Evolutionary conservation across 305 asterid species (phyloP).

Genomic region (Caryopteris hybrid): DNA sequence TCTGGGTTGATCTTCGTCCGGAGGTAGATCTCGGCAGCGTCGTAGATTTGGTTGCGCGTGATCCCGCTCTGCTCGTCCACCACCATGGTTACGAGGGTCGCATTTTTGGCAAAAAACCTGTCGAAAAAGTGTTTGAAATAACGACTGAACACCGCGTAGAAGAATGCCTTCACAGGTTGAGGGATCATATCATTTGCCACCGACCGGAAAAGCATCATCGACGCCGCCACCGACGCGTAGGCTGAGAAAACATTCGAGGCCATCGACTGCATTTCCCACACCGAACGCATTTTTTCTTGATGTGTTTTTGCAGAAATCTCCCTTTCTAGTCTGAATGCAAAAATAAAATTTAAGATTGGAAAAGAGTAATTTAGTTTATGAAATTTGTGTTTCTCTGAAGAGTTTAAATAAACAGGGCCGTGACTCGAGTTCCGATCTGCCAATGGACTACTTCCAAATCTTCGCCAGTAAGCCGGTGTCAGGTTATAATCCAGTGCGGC

Average conservation of each 20-base stretch:
- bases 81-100: conserved; percentile 40
- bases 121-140: conserved; percentile 25
- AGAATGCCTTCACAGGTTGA: conserved; percentile 25
- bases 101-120: conserved; percentile 28
- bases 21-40: conserved; percentile 68
- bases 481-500: neutral
- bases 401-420: neutral
- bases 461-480: neutral
- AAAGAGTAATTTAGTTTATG: neutral
- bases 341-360: too few species aligned
- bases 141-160: conserved; percentile 27
- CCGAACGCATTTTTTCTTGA: conserved; percentile 23
- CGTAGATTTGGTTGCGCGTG: conserved; percentile 54
- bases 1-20: conserved; percentile 45
- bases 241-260: conserved; percentile 55
- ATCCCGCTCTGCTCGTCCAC: conserved; percentile 61
- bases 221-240: conserved; percentile 64
- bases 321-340: too few species aligned
- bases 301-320: neutral
- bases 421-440: neutral
- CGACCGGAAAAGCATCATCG: conserved; percentile 62
- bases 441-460: neutral
- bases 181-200: conserved; percentile 55
- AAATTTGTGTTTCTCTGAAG: neutral
- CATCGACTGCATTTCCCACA: conserved; percentile 48